A percentile compares a stretch with the other conserved stretches of the same genome.
phyloP scores from a whole-genome alignment of 768 basidiomycete species.

The Leccinum barrowsii region DNA sequence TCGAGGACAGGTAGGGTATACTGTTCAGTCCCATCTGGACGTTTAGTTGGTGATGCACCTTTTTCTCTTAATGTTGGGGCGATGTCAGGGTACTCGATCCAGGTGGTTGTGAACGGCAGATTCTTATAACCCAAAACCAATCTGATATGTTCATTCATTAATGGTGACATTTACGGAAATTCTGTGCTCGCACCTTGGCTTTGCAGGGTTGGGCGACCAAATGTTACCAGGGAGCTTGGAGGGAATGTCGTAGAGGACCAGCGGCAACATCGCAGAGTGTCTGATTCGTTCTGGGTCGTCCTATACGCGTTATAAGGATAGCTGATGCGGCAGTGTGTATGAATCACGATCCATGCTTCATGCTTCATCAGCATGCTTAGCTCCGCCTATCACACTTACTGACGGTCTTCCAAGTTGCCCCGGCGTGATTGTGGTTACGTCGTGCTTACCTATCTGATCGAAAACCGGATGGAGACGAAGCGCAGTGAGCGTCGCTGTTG shows the following conservation, averaged over 20 bases:
- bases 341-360: not conserved
- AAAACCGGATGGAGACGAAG: too few relatives aligned
- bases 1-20: constrained; percentile 35
- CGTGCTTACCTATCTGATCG: not conserved
- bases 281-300: not conserved
- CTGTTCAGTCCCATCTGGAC: constrained; percentile 13
- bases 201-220: constrained; percentile 39
- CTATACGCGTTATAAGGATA: constrained; percentile 1
- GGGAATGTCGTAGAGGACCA: constrained; percentile 37
- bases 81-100: constrained; percentile 36
- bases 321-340: not conserved
- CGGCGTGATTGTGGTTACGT: not conserved
- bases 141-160: constrained; percentile 16
- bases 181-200: constrained; percentile 28
- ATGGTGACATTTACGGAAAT: not conserved
- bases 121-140: constrained; percentile 31
- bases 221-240: constrained; percentile 27
- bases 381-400: not conserved
- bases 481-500: too few relatives aligned
- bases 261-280: constrained; percentile 19
- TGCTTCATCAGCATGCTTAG: constrained; percentile 5
- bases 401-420: not conserved
- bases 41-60: constrained; percentile 21
- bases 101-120: constrained; percentile 32
- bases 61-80: constrained; percentile 22